Percentiles rank a stretch among this genome's conserved stretches.
Conservation (phyloP, 345 rosid species). For the Gossypium thurberi region DNA sequence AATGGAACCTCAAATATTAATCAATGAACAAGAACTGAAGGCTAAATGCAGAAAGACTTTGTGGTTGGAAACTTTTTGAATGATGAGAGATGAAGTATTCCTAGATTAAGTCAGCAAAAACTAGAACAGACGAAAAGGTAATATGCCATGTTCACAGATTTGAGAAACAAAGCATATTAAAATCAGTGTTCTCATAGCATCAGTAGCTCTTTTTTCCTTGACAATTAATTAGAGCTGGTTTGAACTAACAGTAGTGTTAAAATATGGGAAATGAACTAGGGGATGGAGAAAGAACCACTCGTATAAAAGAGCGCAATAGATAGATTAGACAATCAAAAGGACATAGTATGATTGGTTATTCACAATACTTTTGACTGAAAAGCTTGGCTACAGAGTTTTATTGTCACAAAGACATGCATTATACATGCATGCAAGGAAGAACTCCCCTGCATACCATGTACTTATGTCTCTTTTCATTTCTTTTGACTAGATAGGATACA, state of each 20-base stretch:
- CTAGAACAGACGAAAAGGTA: not conserved
- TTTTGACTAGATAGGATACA: slow-evolving; percentile 41
- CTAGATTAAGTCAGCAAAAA: not conserved
- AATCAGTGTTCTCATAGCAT: not conserved
- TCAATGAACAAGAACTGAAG: not conserved
- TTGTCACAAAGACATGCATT: not conserved
- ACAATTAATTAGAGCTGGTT: not conserved
- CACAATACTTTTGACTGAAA: not conserved
- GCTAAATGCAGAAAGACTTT: not conserved
- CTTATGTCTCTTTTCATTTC: slow-evolving; percentile 2
- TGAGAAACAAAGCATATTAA: not conserved
- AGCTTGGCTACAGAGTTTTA: not conserved
- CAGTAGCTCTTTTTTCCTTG: not conserved
- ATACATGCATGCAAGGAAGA: not conserved
- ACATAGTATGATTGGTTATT: not conserved
- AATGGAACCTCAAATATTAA: not conserved
- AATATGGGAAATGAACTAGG: not conserved
- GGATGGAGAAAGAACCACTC: not conserved
- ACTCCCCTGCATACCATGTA: not conserved
- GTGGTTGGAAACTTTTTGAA: not conserved
- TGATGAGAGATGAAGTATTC: not conserved
- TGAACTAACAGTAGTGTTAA: not conserved
- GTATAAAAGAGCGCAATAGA: too few relatives aligned
- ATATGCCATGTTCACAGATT: not conserved
- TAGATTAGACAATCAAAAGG: not conserved